A percentile compares a stretch with the other conserved stretches of the same genome.
These are phyloP conservation scores for Scortechinia acanthostroma DNA, from an alignment of 2,329 filamentous ascomycete genomes.

Conservation along the genomic window DNA sequence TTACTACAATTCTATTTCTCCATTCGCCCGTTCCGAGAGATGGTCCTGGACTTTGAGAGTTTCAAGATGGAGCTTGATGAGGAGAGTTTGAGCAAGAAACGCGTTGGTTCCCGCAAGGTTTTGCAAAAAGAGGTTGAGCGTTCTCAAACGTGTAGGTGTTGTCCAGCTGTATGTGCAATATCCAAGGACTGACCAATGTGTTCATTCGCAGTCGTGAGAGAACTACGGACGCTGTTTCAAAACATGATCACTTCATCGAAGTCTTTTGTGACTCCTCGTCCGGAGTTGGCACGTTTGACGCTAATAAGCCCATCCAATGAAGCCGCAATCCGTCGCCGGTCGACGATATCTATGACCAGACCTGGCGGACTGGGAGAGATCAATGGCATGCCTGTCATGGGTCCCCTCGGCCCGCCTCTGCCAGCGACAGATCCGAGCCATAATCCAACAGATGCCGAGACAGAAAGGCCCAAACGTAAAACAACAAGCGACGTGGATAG, in stretches of 20 bases:
- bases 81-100: not conserved
- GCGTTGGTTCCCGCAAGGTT: not conserved
- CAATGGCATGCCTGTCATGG: not conserved
- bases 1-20: conserved; percentile 93
- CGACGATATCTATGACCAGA: not conserved
- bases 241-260: not conserved
- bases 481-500: not conserved
- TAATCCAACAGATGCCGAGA: no score
- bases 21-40: conserved; percentile 70
- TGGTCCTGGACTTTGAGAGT: conserved; percentile 64
- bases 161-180: not conserved
- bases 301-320: not conserved
- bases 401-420: not conserved
- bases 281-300: not conserved
- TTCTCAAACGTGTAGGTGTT: not conserved
- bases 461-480: not conserved
- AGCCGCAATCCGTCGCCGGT: not conserved
- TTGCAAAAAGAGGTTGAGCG: not conserved
- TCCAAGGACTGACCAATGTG: not conserved
- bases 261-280: not conserved
- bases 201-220: not conserved
- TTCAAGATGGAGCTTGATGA: not conserved
- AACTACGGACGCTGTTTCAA: not conserved
- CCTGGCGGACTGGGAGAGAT: not conserved
- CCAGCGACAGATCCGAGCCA: no score